Evolutionary conservation across 345 rosid genomes (phyloP).

Genomic region (Hypericum androsaemum): DNA sequence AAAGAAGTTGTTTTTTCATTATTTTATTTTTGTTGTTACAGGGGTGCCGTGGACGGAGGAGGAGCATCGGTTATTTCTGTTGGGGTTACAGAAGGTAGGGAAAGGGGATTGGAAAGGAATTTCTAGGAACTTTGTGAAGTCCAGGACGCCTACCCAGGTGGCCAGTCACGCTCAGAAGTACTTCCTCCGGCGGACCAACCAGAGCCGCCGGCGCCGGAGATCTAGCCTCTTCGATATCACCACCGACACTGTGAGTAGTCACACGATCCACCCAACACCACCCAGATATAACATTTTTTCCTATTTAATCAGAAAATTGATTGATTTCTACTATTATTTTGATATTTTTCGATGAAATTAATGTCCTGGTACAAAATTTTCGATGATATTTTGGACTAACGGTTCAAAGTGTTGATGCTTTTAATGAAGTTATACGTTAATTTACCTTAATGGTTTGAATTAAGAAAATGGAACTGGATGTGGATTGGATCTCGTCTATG

Average conservation of each 20-base stretch:
- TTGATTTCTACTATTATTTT: no score
- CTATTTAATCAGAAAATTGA: background rate
- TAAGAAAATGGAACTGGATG: no score
- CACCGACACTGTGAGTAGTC: constrained; percentile 42
- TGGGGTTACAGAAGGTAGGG: constrained; percentile 61
- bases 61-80: constrained; percentile 51
- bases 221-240: constrained; percentile 74
- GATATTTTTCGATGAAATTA: no score
- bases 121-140: constrained; percentile 66
- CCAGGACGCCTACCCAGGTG: constrained; percentile 73
- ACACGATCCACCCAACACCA: no score
- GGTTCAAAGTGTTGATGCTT: no score
- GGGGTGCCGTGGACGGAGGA: constrained; percentile 87
- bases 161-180: constrained; percentile 85
- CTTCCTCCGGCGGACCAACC: constrained; percentile 56
- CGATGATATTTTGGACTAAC: no score
- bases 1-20: no score
- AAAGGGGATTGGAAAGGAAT: constrained; percentile 85
- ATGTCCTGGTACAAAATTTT: no score
- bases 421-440: no score
- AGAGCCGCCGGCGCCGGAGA: constrained; percentile 59
- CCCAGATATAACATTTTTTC: background rate
- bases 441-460: no score
- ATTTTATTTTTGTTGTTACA: constrained; percentile 5
- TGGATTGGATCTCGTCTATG: no score